Base-by-base conservation (phyloP, 75 land plant genomes). In the Picea sitchensis region DNA sequence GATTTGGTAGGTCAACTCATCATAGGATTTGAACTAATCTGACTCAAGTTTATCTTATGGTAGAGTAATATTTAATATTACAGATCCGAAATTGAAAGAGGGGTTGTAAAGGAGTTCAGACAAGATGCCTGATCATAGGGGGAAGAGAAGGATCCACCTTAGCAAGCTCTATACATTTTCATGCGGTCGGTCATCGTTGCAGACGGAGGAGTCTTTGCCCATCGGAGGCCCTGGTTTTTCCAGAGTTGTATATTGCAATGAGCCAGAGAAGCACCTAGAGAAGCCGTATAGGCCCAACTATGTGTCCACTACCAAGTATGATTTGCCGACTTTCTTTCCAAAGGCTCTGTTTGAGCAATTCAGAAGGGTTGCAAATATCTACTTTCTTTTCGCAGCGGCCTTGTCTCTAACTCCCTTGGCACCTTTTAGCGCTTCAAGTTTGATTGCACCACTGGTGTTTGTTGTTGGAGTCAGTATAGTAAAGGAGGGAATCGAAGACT, bases 321-420 rank as follows among this genome's bases (percentile, higher is more conserved):
- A 87, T 1, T 74, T 78, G 34, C 59, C 76, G 51, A 94, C 87
- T 77, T 94, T 94, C 84, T 36, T 94, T 17, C 95, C 95, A 36
- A 90, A 92, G 85, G 91, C 95, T 4, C 73, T 94, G 78, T 92
- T 94, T 81, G 96, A 90, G 88, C 96, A 94, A 87, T 94, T 92
- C 61, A 82, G 95, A 71, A 80, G 92, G 79, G 95, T 89, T 14
- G 96, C 96, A 6, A 92, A 94, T 64, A 58, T 90, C 5, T 94
- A 90, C 86, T 94, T 94, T 76, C 84, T 92, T 44, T 80, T 90
- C 20, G 91, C 87, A 23, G 92, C 93, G 21, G 88, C 60, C 38
- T 81, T 94, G 4, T 87, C 95, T 1, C 86, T 90, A 61, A 91
- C 90, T 58, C 91, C 92, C 0, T 60, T 92, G 75, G 90, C 97